Conservation (phyloP, 2,329 filamentous ascomycete genomes). For the Lasiodiplodia gonubiensis region DNA sequence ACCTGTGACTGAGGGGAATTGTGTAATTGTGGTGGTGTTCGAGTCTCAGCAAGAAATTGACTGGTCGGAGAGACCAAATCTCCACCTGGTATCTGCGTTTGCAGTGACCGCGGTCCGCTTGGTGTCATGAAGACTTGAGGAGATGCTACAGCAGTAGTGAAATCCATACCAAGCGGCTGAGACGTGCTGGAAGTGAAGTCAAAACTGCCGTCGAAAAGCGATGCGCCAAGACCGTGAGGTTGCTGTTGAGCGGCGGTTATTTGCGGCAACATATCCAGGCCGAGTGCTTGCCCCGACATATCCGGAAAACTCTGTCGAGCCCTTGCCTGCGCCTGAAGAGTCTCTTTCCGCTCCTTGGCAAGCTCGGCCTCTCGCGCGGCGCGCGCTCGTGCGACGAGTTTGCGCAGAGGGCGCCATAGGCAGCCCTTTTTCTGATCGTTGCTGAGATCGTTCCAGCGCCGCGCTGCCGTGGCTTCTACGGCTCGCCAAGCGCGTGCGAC, state of each 20-base stretch:
- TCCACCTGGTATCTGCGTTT: not conserved
- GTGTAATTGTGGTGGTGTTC: not conserved
- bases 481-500: conserved; percentile 67
- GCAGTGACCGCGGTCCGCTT: conserved; percentile 9
- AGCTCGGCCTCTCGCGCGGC: conserved; percentile 60
- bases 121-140: conserved; percentile 21
- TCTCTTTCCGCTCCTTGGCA: conserved; percentile 42
- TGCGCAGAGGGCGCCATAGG: conserved; percentile 68
- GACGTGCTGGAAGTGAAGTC: not conserved
- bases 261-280: conserved; percentile 32
- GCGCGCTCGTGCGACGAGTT: conserved; percentile 64
- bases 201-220: not conserved
- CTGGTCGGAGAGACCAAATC: conserved; percentile 8
- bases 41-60: not conserved
- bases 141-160: not conserved
- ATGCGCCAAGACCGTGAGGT: not conserved
- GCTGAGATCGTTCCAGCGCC: conserved; percentile 47
- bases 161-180: conserved; percentile 19
- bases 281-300: conserved; percentile 30
- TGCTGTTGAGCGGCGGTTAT: conserved; percentile 19
- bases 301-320: conserved; percentile 32
- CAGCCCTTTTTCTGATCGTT: conserved; percentile 48
- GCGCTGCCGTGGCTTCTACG: conserved; percentile 55
- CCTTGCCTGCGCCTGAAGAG: conserved; percentile 34
- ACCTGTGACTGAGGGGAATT: conserved; percentile 26